These are phyloP conservation scores for Pinus taeda DNA, from an alignment of 75 land plant genomes.

Conservation along the genomic window DNA sequence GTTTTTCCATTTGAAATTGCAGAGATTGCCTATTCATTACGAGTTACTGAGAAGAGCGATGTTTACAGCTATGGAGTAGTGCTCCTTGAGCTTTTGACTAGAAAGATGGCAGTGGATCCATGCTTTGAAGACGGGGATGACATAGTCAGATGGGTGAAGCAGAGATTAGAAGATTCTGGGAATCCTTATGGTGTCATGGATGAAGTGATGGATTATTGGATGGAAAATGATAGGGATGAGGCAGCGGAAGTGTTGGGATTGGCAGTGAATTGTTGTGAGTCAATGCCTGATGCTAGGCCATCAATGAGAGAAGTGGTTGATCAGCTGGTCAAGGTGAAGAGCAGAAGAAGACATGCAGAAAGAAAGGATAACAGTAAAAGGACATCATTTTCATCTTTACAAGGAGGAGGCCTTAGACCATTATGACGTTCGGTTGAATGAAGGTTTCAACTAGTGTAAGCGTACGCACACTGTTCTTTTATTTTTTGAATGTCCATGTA, in stretches of 20 bases:
- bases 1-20: too few species aligned
- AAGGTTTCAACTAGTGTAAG: too few species aligned
- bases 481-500: too few species aligned
- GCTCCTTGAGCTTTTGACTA: conserved; percentile 13
- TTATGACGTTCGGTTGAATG: too few species aligned
- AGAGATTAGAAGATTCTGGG: conserved; percentile 17
- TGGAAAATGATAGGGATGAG: conserved; percentile 17
- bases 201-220: conserved; percentile 24
- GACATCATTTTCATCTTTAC: too few species aligned
- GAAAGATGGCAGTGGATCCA: conserved; percentile 39
- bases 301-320: conserved; percentile 43
- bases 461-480: too few species aligned
- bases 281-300: conserved; percentile 25
- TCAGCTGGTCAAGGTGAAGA: conserved; percentile 14
- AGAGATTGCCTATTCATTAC: too few species aligned
- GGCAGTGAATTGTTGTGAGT: conserved; percentile 37
- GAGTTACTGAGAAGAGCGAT: too few species aligned
- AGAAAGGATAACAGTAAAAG: too few species aligned
- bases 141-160: conserved; percentile 33
- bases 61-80: too few species aligned
- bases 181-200: conserved; percentile 18
- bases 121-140: conserved; percentile 41
- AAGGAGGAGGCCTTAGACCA: too few species aligned
- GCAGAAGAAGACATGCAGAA: neutral
- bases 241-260: conserved; percentile 27